phyloP scores from a whole-genome alignment of 371 early-diverging fungal species.

The Mortierella sp. region DNA sequence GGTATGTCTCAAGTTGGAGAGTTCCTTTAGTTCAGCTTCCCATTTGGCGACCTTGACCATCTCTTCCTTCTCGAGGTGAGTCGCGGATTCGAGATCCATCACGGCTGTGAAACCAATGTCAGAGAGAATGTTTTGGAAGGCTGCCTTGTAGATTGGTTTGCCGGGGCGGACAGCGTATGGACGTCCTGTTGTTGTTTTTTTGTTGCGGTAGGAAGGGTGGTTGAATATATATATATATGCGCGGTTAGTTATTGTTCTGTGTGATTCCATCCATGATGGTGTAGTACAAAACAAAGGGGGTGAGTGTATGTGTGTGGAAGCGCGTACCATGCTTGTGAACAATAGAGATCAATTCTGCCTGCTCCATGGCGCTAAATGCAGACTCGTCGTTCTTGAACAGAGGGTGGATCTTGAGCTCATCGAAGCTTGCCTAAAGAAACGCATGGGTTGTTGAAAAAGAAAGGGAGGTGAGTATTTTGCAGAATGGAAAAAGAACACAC shows the following conservation, averaged over 20 bases:
- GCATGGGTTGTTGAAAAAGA: background rate
- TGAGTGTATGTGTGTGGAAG: no score
- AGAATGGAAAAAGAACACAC: background rate
- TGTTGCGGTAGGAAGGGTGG: no score
- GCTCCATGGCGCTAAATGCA: constrained; percentile 86
- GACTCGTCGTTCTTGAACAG: constrained; percentile 85
- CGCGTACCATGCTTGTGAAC: constrained; percentile 75
- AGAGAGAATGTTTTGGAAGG: constrained; percentile 77
- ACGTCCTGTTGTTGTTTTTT: constrained; percentile 10
- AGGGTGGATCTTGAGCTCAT: constrained; percentile 80
- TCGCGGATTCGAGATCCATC: constrained; percentile 83
- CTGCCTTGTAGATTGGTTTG: constrained; percentile 84
- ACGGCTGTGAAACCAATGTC: constrained; percentile 80
- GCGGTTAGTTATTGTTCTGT: no score
- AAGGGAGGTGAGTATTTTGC: background rate
- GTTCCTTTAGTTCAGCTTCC: constrained; percentile 76
- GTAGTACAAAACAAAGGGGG: no score
- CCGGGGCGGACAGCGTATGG: constrained; percentile 77
- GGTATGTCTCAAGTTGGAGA: constrained; percentile 56
- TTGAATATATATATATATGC: no score
- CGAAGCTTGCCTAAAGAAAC: constrained; percentile 71
- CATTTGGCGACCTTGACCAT: constrained; percentile 75
- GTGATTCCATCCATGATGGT: no score
- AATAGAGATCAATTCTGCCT: constrained; percentile 86
- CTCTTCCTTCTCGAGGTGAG: constrained; percentile 74